These are phyloP conservation scores for Gnomoniopsis smithogilvyi DNA, from an alignment of 2,329 filamentous ascomycete genomes.

Conservation along the genomic window DNA sequence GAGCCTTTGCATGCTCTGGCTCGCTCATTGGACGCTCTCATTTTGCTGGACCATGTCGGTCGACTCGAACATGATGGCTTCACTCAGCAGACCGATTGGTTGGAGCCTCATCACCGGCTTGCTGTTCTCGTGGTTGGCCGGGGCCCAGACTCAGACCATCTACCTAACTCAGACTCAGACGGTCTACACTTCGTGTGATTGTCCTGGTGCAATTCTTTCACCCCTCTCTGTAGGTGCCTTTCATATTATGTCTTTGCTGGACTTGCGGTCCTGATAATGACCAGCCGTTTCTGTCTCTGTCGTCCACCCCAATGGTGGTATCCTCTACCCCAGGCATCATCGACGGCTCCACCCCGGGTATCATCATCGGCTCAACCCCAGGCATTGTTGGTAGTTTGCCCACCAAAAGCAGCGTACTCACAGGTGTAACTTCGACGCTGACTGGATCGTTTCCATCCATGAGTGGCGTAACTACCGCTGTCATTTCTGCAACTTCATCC, in stretches of 20 bases:
- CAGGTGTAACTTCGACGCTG: constrained; percentile 3
- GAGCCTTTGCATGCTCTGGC: too few species aligned
- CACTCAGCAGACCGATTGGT: not conserved
- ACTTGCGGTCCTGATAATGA: not conserved
- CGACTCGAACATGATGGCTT: not conserved
- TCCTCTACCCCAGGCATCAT: not conserved
- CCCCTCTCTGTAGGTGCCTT: constrained; percentile 3
- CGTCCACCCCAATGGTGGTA: too few species aligned
- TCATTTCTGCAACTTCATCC: not conserved
- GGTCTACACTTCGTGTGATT: constrained; percentile 16
- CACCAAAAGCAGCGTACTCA: not conserved
- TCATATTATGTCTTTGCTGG: not conserved
- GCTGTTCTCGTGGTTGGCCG: constrained; percentile 2
- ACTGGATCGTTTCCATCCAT: constrained; percentile 1
- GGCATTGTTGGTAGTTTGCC: constrained; percentile 1
- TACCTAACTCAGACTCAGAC: constrained; percentile 17
- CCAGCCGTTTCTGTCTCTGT: not conserved
- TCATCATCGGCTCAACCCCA: constrained; percentile 1
- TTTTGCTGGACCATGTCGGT: not conserved
- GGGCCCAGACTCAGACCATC: constrained; percentile 9
- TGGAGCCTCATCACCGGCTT: not conserved
- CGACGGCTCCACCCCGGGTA: not conserved
- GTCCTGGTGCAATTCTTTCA: constrained; percentile 1
- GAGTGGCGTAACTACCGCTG: not conserved
- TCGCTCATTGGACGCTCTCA: not conserved